Evolutionary conservation across 768 basidiomycete genomes (phyloP).

Genomic region (Pisolithus microcarpus): DNA sequence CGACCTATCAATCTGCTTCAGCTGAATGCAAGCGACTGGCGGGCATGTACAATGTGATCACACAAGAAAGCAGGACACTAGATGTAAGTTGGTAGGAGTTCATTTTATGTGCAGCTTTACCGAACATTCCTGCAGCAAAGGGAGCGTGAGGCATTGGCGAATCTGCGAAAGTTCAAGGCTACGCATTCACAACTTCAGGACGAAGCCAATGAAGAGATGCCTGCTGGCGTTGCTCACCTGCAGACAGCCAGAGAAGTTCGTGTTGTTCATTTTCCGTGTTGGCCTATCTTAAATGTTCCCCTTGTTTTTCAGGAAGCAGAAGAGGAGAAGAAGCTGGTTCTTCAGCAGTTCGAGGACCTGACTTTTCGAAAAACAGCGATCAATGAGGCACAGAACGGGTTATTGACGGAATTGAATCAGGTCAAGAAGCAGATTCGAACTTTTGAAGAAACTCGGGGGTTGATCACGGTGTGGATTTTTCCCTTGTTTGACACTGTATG

Average conservation of each 20-base stretch:
- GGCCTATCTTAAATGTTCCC: neutral
- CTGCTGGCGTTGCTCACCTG: constrained; percentile 52
- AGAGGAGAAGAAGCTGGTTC: constrained; percentile 40
- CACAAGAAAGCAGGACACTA: constrained; percentile 25
- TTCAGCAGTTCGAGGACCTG: constrained; percentile 45
- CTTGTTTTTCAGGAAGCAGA: constrained; percentile 43
- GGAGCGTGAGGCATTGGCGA: constrained; percentile 18
- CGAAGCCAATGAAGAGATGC: constrained; percentile 64
- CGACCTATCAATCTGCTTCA: constrained; percentile 26
- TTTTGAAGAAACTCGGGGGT: constrained; percentile 40
- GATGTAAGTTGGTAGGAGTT: constrained; percentile 23
- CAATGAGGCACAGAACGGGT: constrained; percentile 36
- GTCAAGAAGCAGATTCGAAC: constrained; percentile 44
- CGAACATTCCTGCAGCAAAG: constrained; percentile 7
- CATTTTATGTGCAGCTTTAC: neutral
- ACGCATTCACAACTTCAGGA: constrained; percentile 39
- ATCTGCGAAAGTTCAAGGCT: constrained; percentile 28
- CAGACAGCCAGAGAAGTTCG: constrained; percentile 49
- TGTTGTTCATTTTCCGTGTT: neutral
- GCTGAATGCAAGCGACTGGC: constrained; percentile 23
- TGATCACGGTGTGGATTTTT: constrained; percentile 34
- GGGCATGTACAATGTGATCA: constrained; percentile 23
- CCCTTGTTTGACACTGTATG: neutral
- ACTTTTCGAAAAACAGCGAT: constrained; percentile 38
- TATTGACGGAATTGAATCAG: constrained; percentile 38